A percentile compares a stretch with the other conserved stretches of the same genome.
Conservation (phyloP, 441 rosid species). For the Pelargonium cotyledonis region DNA sequence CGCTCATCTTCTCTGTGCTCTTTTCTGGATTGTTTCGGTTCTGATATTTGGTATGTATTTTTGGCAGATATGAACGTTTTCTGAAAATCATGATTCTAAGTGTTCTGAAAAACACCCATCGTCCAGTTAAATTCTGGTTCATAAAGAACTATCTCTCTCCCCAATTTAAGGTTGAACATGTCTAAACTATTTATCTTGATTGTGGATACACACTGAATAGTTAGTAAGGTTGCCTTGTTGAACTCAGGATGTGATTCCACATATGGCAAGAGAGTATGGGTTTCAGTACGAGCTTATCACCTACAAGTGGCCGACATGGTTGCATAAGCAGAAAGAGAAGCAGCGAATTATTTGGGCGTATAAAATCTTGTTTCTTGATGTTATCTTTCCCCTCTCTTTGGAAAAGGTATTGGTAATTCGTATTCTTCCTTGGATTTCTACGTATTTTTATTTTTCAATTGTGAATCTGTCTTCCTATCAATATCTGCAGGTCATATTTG, state of each 20-base stretch:
- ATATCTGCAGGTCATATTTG: constrained; percentile 82
- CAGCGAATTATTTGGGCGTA: constrained; percentile 98
- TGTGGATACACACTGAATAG: constrained; percentile 40
- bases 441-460: constrained; percentile 46
- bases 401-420: constrained; percentile 55
- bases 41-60: neutral
- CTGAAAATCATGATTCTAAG: constrained; percentile 93
- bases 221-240: neutral
- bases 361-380: constrained; percentile 95
- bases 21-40: neutral
- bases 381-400: constrained; percentile 91
- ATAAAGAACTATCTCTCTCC: constrained; percentile 98
- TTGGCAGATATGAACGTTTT: constrained; percentile 87
- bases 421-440: constrained; percentile 29
- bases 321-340: constrained; percentile 98
- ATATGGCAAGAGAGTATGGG: constrained; percentile 87
- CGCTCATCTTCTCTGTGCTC: neutral
- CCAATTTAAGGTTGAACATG: constrained; percentile 69
- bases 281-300: constrained; percentile 90
- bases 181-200: constrained; percentile 10
- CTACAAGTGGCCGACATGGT: constrained; percentile 98
- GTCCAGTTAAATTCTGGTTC: constrained; percentile 98
- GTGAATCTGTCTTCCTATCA: neutral
- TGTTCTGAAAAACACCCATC: constrained; percentile 82
- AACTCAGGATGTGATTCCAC: constrained; percentile 86